Base-by-base conservation (phyloP, 2,329 filamentous ascomycete species). In the Hypoxylon sp. region DNA sequence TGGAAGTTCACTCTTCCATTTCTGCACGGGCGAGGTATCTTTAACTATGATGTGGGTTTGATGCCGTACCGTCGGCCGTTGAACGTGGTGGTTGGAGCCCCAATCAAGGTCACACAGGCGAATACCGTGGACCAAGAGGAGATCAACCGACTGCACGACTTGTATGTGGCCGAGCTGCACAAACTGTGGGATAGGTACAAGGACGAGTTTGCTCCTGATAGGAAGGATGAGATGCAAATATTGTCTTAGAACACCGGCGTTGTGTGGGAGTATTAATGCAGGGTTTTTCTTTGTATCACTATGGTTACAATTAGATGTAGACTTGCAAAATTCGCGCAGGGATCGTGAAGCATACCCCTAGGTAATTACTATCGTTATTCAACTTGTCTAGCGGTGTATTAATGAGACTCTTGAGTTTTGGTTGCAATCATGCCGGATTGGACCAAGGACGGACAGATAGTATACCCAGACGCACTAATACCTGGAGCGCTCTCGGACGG, bases 11-110 rank as follows among this genome's bases (percentile, higher is more conserved):
- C 96, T 0, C 86, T 98, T 10, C 95, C 96, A 0, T 87, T 97
- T 30, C 92, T 98, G 75, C 94, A 97, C 79, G 95, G 95, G 2
- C 84, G 95, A 27, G 95, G 95, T 11, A 91, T 98, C 44, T 97
- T 98, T 82, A 99, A 99, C 80, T 98, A 99, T 78, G 96, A 99
- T 79, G 93, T 98, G 13, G 96, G 96, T 3, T 83, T 98, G 75
- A 94, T 98, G 93, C 96, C 96, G 0, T 98, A 98, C 79, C 90
- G 96, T 11, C 86, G 91, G 56, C 91, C 94, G 10, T 84, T 99
- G 66, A 96, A 98, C 77, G 89, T 98, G 53, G 95, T 99, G 11
- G 92, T 97, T 13, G 95, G 95, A 2, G 86, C 88, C 58, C 94
- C 95, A 0, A 94, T 98, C 68, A 84, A 85, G 69, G 91, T 97